These are phyloP conservation scores for Aegilops sharonensis DNA, from an alignment of 176 grass and related monocot species.

Conservation along the genomic window DNA sequence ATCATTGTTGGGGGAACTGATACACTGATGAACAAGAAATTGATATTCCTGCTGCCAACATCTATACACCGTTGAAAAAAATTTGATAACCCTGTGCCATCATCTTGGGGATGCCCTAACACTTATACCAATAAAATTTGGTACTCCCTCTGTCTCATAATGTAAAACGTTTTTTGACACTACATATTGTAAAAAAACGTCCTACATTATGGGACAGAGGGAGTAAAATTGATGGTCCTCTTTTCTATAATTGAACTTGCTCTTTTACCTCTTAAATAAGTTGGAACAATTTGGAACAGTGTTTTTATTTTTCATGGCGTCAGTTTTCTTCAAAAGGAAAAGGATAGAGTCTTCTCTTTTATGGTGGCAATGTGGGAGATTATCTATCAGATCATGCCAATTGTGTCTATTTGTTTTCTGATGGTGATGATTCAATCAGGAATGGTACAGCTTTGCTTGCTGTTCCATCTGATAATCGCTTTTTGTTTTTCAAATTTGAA, in stretches of 20 bases:
- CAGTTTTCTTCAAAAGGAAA: neutral
- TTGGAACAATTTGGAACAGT: neutral
- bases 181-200: too few relatives aligned
- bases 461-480: neutral
- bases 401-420: neutral
- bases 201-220: too few relatives aligned
- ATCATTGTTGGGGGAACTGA: neutral
- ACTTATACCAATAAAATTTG: slow-evolving; percentile 12
- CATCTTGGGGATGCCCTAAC: neutral
- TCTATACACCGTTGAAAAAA: neutral
- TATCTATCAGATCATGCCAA: neutral
- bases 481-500: neutral
- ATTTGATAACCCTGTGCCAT: neutral
- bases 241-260: neutral
- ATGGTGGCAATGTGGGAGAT: neutral
- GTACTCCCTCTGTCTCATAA: too few relatives aligned
- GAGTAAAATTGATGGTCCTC: neutral
- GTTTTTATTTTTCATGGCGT: neutral
- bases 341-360: neutral
- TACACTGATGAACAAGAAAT: neutral
- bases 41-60: neutral
- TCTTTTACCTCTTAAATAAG: neutral
- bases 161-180: too few relatives aligned
- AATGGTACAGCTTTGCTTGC: neutral
- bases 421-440: neutral